Evolutionary conservation across 768 basidiomycete genomes (phyloP), one percentile per base, ranked within the genome.

Genomic region (Mycena venus): DNA sequence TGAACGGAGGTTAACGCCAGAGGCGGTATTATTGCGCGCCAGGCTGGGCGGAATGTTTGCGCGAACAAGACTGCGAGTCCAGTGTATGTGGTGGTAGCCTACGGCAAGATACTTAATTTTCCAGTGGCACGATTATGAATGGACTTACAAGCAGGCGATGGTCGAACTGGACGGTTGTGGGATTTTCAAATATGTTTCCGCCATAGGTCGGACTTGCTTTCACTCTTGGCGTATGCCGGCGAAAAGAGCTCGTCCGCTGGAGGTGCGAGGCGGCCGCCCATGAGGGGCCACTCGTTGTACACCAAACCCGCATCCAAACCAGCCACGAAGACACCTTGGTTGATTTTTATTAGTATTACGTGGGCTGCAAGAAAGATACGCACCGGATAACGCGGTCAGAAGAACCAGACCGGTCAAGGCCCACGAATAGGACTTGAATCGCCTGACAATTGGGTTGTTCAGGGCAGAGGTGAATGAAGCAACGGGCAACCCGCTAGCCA

Each of bases 231-330:
- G 82, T 98, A 99, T 9, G 87, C 85, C 1, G 88, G 80, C 31
- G 95, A 92, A 80, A 97, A 91, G 29, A 99, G 89, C 82, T 99
- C 98, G 42, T 93, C 90, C 9, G 86, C 73, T 0, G 97, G 96
- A 4, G 98, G 98, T 4, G 91, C 89, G 19, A 99, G 82, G 19
- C 92, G 89, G 9, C 94, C 97, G 42, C 96, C 98, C 98, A 99
- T 99, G 6, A 94, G 84, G 0, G 98, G 98, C 85, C 98, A 99
- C 80, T 99, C 98, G 80, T 99, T 99, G 85, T 99, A 99, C n/a
- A 97, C 82, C 66, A 99, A 84, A 17, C 98, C 98, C 1, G 98
- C 98, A 82, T 99, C 98, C 51, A 99, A 88, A 17, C 98, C 98
- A 42, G 98, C 98, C 32, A 99, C 98, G 78, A 99, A 99, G 6